These are phyloP conservation scores for Prunus kanzakura DNA, from an alignment of 306 rosid species.

Conservation along the genomic window DNA sequence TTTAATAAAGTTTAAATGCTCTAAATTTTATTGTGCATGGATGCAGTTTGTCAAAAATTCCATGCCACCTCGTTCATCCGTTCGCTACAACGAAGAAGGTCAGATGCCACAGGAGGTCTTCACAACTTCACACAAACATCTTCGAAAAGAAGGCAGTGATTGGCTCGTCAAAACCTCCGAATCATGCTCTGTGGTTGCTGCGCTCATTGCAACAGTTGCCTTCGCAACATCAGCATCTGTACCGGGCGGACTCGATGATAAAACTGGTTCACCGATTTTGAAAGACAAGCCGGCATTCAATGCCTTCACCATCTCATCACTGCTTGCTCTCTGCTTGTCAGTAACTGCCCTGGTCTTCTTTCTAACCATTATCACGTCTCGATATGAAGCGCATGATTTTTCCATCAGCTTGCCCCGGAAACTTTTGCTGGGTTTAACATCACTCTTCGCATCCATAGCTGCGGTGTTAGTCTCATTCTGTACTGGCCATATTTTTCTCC, in stretches of 20 bases:
- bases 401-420: slow-evolving; percentile 31
- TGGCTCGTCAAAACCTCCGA: slow-evolving; percentile 53
- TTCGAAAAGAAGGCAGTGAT: slow-evolving; percentile 25
- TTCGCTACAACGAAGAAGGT: slow-evolving; percentile 19
- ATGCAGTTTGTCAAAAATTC: slow-evolving; percentile 42
- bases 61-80: slow-evolving; percentile 29
- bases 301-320: slow-evolving; percentile 26
- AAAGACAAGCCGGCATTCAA: slow-evolving; percentile 12
- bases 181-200: slow-evolving; percentile 64
- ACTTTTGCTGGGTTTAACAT: slow-evolving; percentile 39
- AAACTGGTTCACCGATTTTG: slow-evolving; percentile 30
- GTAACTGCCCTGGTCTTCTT: slow-evolving; percentile 31
- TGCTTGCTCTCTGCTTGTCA: slow-evolving; percentile 33
- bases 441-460: slow-evolving; percentile 44
- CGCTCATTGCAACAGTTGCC: slow-evolving; percentile 55
- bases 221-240: slow-evolving; percentile 34
- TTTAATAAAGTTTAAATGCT: background rate
- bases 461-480: slow-evolving; percentile 42
- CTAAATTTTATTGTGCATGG: too few relatives aligned
- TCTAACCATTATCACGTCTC: slow-evolving; percentile 45
- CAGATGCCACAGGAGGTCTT: slow-evolving; percentile 42
- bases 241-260: slow-evolving; percentile 38
- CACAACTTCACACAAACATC: slow-evolving; percentile 25
- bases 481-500: slow-evolving; percentile 37
- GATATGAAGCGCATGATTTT: slow-evolving; percentile 37